Conservation (phyloP, 139 green algal species). For the Haematococcus lacustris region DNA sequence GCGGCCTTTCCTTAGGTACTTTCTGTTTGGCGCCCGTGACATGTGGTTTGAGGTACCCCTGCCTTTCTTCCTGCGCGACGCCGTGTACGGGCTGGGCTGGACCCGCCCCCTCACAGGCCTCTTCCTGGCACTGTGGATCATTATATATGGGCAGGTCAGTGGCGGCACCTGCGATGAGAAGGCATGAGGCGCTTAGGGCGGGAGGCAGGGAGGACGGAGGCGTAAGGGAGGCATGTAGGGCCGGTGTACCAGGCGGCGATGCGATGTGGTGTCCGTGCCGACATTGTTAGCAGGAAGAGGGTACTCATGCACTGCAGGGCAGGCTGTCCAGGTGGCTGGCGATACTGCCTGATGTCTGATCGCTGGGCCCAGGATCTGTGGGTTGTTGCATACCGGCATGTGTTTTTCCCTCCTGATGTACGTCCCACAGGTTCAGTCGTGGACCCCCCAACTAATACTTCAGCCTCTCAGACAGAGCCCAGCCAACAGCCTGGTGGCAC, state of each 20-base stretch:
- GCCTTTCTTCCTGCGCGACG: constrained; percentile 76
- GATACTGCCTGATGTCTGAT: no score
- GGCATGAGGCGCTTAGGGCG: no score
- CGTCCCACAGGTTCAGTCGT: constrained; percentile 64
- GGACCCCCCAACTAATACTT: constrained; percentile 68
- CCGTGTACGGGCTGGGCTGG: constrained; percentile 61
- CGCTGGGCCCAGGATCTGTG: no score
- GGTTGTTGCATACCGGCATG: no score
- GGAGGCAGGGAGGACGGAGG: no score
- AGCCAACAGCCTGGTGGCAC: constrained; percentile 62
- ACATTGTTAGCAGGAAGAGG: no score
- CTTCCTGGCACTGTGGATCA: constrained; percentile 40
- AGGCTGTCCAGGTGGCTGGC: no score
- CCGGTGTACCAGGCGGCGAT: no score
- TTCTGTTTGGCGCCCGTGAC: constrained; percentile 70
- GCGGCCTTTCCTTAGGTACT: constrained; percentile 38
- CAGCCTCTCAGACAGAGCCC: constrained; percentile 63
- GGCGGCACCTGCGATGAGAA: no score
- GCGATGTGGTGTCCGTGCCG: no score
- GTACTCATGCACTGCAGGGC: no score
- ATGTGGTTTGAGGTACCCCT: constrained; percentile 85
- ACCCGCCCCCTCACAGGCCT: constrained; percentile 25
- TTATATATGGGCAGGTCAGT: constrained; percentile 45
- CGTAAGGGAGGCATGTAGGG: no score
- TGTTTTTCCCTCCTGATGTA: constrained; percentile 36